Evolutionary conservation across 495 filamentous ascomycete species (phyloP), one percentile per base, ranked within the genome.

Genomic region (Talaromyces thailandensis): DNA sequence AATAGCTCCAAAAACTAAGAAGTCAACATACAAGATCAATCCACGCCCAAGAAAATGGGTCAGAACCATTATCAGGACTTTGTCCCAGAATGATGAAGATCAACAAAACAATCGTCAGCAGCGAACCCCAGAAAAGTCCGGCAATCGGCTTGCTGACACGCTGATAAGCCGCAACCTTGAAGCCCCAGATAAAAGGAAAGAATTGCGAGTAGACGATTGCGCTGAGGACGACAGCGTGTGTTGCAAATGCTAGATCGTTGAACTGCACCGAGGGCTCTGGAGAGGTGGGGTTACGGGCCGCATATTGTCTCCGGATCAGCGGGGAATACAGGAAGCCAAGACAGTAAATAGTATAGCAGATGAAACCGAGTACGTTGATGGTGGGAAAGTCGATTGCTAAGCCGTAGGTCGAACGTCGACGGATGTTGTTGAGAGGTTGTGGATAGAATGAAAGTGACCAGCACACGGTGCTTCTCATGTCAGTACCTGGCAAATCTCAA

Each of bases 391-490:
- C 92, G 56, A 94, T 86, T 0, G 92, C 87, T 7, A 92, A 85
- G 9, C 94, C 94, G 4, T 83, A 81, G 4, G 93, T 96, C 3
- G 92, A 88, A 25, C 81, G 79, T 21, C 92, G 84, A 29, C 74
- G 80, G 70, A 79, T 86, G 78, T 96, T 98, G 62, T 85, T 81
- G 43, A 93, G 71, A 1, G 88, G 82, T 68, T 98, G 94, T 1
- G 95, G 93, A 70, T 97, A 98, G 76, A 96, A 98, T 12, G 91
- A 96, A 43, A 88, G 70, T 1, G 88, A 90, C 93, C 93, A 95
- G 69, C 81, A 83, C n/a, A 86, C 58, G 62, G 84, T 85, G 74
- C 81, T 83, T 61, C 50, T 16, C 12, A 21, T 4, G 28, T 56
- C n/a, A 58, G 56, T 29, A 11, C 11, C 32, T 28, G 51, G 28